These are phyloP conservation scores for Calonectria fujianensis DNA, from an alignment of 2,329 filamentous ascomycete species.

Conservation along the genomic window DNA sequence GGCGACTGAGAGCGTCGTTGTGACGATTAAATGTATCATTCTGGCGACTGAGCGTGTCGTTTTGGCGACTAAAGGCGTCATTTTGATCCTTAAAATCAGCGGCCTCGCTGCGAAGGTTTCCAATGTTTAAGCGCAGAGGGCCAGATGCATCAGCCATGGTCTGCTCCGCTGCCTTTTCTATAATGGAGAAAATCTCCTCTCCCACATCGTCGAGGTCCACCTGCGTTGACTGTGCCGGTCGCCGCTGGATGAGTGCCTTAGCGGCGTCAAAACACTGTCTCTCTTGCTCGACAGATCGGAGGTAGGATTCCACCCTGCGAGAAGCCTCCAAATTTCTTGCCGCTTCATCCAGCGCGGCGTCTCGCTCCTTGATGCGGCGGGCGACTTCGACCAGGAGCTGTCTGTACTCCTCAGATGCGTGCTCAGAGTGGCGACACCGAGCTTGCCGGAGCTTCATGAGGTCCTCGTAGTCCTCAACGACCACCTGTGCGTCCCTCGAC, in stretches of 20 bases:
- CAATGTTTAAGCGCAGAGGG: conserved; percentile 56
- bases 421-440: conserved; percentile 44
- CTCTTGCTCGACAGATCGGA: conserved; percentile 54
- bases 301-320: conserved; percentile 52
- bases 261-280: conserved; percentile 44
- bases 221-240: not conserved
- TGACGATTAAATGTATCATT: conserved; percentile 42
- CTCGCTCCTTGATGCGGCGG: conserved; percentile 60
- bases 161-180: conserved; percentile 59
- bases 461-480: conserved; percentile 58
- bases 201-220: conserved; percentile 36
- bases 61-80: conserved; percentile 51
- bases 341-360: conserved; percentile 50
- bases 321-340: conserved; percentile 48
- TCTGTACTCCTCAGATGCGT: conserved; percentile 50
- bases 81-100: conserved; percentile 52
- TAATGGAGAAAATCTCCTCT: conserved; percentile 55
- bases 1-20: conserved; percentile 44
- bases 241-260: conserved; percentile 28
- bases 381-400: conserved; percentile 58
- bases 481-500: conserved; percentile 50
- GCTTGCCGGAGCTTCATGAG: conserved; percentile 56
- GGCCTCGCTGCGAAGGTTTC: conserved; percentile 41
- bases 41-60: conserved; percentile 51
- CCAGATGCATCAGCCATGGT: conserved; percentile 57